A percentile compares a stretch with the other conserved stretches of the same genome.
Evolutionary conservation across 352 stramenopile species (phyloP).

Genomic region (Globisporangium spiculum): DNA sequence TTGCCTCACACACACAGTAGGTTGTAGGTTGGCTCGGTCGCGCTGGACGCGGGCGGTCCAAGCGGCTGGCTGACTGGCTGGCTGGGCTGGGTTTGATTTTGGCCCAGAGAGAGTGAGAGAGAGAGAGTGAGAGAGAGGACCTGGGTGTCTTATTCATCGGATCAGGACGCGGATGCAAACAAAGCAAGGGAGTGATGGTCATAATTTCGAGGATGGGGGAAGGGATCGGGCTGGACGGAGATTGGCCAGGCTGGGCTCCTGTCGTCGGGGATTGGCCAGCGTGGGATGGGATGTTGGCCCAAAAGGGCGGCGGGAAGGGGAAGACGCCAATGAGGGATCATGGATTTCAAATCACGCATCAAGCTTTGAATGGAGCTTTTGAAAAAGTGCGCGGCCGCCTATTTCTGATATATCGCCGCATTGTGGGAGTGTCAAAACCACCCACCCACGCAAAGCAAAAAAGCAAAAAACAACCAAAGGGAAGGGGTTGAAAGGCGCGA

Average conservation of each 20-base stretch:
- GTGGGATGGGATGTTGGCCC: not conserved
- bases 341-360: conserved; percentile 5
- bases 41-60: not conserved
- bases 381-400: not conserved
- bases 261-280: not conserved
- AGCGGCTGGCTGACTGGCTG: not conserved
- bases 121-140: not conserved
- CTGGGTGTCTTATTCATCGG: not conserved
- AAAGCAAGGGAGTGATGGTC: not conserved
- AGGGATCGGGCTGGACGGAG: not conserved
- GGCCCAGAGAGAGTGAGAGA: not conserved
- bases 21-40: not conserved
- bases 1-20: not conserved
- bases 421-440: not conserved
- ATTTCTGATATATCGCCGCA: conserved; percentile 6
- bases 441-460: not conserved
- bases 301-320: not conserved
- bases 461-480: not conserved
- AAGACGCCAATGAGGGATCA: not conserved
- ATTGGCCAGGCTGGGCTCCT: not conserved
- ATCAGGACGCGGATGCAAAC: not conserved
- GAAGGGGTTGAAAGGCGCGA: not conserved
- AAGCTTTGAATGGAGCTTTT: not conserved
- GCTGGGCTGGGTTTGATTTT: not conserved
- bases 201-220: not conserved